A percentile compares a stretch with the other conserved stretches of the same genome.
These are phyloP conservation scores for Escallonia rubra DNA, from an alignment of 129 eudicot genomes.

Conservation along the genomic window DNA sequence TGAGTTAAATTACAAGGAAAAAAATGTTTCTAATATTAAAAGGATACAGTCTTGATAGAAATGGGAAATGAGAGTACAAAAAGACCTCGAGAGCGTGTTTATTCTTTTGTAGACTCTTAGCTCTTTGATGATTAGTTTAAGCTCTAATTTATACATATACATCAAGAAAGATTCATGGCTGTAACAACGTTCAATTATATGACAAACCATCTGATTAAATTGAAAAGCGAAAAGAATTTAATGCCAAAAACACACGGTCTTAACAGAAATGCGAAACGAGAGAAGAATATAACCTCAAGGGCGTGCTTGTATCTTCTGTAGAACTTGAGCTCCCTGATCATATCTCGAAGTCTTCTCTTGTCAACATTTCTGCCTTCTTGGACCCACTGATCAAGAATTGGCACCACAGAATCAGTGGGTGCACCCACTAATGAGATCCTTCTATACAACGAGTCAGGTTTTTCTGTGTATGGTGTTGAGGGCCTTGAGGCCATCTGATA, in stretches of 20 bases:
- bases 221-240: neutral
- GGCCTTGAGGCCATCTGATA: neutral
- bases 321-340: conserved; percentile 23
- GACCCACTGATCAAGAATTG: conserved; percentile 63
- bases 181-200: too few relatives aligned
- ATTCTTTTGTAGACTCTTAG: too few relatives aligned
- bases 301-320: conserved; percentile 56
- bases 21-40: too few relatives aligned
- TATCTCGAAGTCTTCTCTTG: conserved; percentile 16
- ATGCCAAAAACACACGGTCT: too few relatives aligned
- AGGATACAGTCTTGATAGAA: too few relatives aligned
- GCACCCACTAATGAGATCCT: conserved; percentile 55
- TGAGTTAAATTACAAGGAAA: too few relatives aligned
- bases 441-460: conserved; percentile 23
- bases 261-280: neutral
- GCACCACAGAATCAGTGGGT: conserved; percentile 37
- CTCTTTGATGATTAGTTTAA: too few relatives aligned
- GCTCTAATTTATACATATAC: too few relatives aligned
- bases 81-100: too few relatives aligned
- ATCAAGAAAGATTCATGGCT: too few relatives aligned
- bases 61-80: too few relatives aligned
- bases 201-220: neutral
- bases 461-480: neutral
- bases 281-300: conserved; percentile 41
- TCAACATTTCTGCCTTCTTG: conserved; percentile 33